Evolutionary conservation across 2,329 filamentous ascomycete genomes (phyloP), one percentile per base, ranked within the genome.

Genomic region (Chaetothyriales sp.): DNA sequence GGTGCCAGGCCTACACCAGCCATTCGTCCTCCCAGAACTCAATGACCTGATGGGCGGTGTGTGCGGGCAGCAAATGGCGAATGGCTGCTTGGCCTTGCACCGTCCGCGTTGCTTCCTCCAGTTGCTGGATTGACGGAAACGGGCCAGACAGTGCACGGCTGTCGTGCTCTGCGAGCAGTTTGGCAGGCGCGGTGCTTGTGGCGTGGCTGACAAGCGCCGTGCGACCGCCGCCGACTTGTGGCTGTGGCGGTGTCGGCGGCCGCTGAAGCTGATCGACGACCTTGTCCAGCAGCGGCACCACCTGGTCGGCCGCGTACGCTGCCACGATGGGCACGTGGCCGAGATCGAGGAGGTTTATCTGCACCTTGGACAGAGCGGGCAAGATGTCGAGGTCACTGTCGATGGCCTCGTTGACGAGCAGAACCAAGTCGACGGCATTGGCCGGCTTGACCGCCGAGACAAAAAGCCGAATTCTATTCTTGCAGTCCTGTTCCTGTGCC

Each of bases 61-160:
- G 46, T 9, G 45, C 18, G 18, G 50, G 56, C 15, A 60, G 45
- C 43, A 37, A 50, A 4, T 54, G 33, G 5, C 44, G 15, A 18
- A 61, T 50, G 20, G 13, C 45, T 15, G 49, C 50, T 22, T 37
- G 54, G 5, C 54, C 57, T 18, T 25, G 13, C 20, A n/a, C 51
- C 15, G 52, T 56, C 44, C 58, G 54, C 4, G 58, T 58, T 29
- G 49, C 54, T 49, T 55, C 46, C 46, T 59, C 58, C 25, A 61
- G 49, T 10, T 48, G 48, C 9, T 52, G 48, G 18, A 60, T 45
- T 15, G 57, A 56, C 2, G 58, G 60, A 47, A 62, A 65, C 29
- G 67, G 50, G 53, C 66, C 63, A 46, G 60, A 65, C 43, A 70
- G 54, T 19, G 65, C 57, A 51, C 65, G 63, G 1, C 54, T 59